These are phyloP conservation scores for Claviceps spartinae DNA, from an alignment of 2,329 filamentous ascomycete genomes.

Conservation along the genomic window DNA sequence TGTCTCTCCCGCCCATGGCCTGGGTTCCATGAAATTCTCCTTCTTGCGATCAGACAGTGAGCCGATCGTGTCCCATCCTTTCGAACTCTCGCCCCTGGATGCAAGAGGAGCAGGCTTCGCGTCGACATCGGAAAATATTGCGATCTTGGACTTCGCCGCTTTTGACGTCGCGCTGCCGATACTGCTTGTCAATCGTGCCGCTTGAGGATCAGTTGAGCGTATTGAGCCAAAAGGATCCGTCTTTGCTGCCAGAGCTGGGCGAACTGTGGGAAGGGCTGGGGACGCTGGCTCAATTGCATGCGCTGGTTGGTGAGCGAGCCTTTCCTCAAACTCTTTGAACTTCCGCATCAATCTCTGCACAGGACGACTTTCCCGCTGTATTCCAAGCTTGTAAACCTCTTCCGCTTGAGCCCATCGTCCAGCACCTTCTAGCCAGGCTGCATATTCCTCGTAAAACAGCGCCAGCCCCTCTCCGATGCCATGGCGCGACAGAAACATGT, in stretches of 20 bases:
- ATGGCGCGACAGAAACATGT: conserved; percentile 80
- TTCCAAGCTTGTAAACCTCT: conserved; percentile 81
- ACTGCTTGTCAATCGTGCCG: conserved; percentile 36
- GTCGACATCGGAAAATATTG: conserved; percentile 76
- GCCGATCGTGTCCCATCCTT: conserved; percentile 87
- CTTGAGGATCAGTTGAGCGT: conserved; percentile 51
- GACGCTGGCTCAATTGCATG: conserved; percentile 59
- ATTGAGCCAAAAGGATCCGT: conserved; percentile 62
- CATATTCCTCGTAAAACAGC: conserved; percentile 94
- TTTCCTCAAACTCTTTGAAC: conserved; percentile 79
- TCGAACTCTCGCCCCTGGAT: conserved; percentile 38
- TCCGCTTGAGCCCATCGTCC: conserved; percentile 82
- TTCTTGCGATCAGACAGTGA: conserved; percentile 81
- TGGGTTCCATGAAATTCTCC: conserved; percentile 77
- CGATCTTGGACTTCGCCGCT: conserved; percentile 65
- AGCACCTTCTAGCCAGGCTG: conserved; percentile 76
- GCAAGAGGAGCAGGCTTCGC: conserved; percentile 43
- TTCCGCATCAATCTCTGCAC: conserved; percentile 72
- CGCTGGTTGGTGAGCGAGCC: conserved; percentile 53
- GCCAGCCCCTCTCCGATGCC: conserved; percentile 76
- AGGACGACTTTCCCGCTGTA: conserved; percentile 78
- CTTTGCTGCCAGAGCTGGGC: conserved; percentile 76
- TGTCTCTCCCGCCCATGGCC: conserved; percentile 85
- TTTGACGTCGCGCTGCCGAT: conserved; percentile 41
- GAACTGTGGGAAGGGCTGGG: conserved; percentile 70